These are phyloP conservation scores for Daldinia sp. DNA, from an alignment of 2,329 filamentous ascomycete genomes.

Conservation along the genomic window DNA sequence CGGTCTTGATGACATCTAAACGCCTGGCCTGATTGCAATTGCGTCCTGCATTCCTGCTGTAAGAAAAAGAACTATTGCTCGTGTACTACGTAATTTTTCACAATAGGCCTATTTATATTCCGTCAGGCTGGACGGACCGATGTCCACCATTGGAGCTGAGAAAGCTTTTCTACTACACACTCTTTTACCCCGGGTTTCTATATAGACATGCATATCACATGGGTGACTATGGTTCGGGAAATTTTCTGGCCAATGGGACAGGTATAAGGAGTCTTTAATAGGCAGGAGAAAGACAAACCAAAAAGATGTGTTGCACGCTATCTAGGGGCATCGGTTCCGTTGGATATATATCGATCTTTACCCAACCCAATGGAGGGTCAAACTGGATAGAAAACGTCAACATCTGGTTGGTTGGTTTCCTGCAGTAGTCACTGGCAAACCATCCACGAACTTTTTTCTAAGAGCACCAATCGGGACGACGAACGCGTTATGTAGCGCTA, in stretches of 20 bases:
- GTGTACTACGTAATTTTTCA: constrained; percentile 6
- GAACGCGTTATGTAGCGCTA: constrained; percentile 7
- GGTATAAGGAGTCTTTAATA: constrained; percentile 29
- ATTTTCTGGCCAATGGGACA: constrained; percentile 37
- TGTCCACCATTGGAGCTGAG: constrained; percentile 3
- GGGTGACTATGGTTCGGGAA: constrained; percentile 29
- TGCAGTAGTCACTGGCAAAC: constrained; percentile 3
- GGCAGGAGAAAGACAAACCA: constrained; percentile 19
- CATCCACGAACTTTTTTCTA: constrained; percentile 4
- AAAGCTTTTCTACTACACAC: constrained; percentile 6
- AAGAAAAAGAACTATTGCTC: constrained; percentile 8
- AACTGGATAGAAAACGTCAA: constrained; percentile 8
- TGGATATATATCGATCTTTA: constrained; percentile 35
- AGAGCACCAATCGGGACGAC: constrained; percentile 26
- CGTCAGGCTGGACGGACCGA: constrained; percentile 40
- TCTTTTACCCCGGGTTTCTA: constrained; percentile 40
- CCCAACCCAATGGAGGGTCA: constrained; percentile 35
- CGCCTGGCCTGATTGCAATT: constrained; percentile 19
- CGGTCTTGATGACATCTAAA: constrained; percentile 20
- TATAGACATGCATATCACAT: constrained; percentile 32
- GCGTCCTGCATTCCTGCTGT: constrained; percentile 9
- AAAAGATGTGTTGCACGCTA: constrained; percentile 30
- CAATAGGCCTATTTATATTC: constrained; percentile 22
- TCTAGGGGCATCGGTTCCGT: constrained; percentile 30
- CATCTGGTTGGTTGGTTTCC: constrained; percentile 24